Percentiles rank a stretch among this genome's conserved stretches.
Conservation (phyloP, 768 basidiomycete species). For the Mycena rebaudengoi region DNA sequence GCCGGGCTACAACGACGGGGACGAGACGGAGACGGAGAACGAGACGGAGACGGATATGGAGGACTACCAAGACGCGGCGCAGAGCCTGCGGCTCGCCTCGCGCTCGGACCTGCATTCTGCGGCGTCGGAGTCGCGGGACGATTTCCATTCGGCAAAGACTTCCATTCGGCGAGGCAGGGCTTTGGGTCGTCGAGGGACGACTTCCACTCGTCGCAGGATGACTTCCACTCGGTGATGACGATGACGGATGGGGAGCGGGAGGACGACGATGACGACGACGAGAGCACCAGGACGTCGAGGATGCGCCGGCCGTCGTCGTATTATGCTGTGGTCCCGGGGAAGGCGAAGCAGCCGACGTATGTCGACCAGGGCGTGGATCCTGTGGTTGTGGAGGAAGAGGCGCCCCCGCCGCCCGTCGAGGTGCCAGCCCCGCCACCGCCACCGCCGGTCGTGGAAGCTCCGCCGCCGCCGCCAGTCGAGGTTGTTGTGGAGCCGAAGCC, state of each 20-base stretch:
- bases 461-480: slow-evolving; percentile 34
- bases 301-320: slow-evolving; percentile 41
- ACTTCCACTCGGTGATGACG: slow-evolving; percentile 82
- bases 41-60: slow-evolving; percentile 64
- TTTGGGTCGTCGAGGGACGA: slow-evolving; percentile 66
- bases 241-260: slow-evolving; percentile 75
- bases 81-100: slow-evolving; percentile 50
- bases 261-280: slow-evolving; percentile 66
- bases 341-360: slow-evolving; percentile 29
- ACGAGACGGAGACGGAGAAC: slow-evolving; percentile 75
- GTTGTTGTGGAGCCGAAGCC: too few species aligned
- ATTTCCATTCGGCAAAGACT: slow-evolving; percentile 17
- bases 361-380: slow-evolving; percentile 27
- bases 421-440: slow-evolving; percentile 21
- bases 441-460: slow-evolving; percentile 35
- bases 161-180: slow-evolving; percentile 7
- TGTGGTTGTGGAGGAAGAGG: slow-evolving; percentile 12
- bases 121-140: slow-evolving; percentile 15
- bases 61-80: slow-evolving; percentile 83
- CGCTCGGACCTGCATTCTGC: slow-evolving; percentile 17
- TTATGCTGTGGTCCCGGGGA: slow-evolving; percentile 41
- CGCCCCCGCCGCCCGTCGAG: slow-evolving; percentile 34
- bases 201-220: slow-evolving; percentile 78
- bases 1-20: slow-evolving; percentile 50
- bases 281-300: slow-evolving; percentile 78